Evolutionary conservation across 306 rosid genomes (phyloP).

Genomic region (Prunus armeniaca): DNA sequence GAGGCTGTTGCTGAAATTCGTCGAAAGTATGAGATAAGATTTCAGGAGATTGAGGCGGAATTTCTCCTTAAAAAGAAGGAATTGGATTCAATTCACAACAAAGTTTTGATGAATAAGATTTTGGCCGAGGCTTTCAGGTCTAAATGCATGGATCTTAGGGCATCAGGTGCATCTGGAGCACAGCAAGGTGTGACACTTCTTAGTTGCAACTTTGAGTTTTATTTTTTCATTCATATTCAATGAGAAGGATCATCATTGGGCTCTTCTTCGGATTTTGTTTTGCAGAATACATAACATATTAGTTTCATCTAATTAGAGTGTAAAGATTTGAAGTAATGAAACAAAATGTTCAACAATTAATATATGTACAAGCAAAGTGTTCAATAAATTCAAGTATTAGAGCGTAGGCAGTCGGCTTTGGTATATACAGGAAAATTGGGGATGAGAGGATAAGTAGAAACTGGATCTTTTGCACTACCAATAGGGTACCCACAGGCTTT

Average conservation of each 20-base stretch:
- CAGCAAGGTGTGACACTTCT: constrained; percentile 53
- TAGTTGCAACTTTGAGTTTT: not conserved
- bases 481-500: not conserved
- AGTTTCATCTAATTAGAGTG: not conserved
- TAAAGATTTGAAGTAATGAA: not conserved
- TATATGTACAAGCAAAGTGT: too few relatives aligned
- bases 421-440: not conserved
- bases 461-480: not conserved
- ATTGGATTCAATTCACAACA: constrained; percentile 35
- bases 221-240: not conserved
- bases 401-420: not conserved
- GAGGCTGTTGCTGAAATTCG: constrained; percentile 43
- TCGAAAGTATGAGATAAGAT: constrained; percentile 48
- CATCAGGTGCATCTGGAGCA: constrained; percentile 33
- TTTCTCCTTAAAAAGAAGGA: constrained; percentile 35
- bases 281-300: not conserved
- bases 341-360: too few relatives aligned
- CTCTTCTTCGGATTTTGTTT: not conserved
- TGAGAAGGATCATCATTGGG: not conserved
- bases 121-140: constrained; percentile 67
- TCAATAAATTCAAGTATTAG: not conserved
- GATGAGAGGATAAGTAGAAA: not conserved
- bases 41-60: constrained; percentile 43
- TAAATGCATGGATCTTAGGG: constrained; percentile 46
- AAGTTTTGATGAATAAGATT: constrained; percentile 41